These are phyloP conservation scores for Rutstroemia sp. DNA, from an alignment of 2,329 filamentous ascomycete species.

Conservation along the genomic window DNA sequence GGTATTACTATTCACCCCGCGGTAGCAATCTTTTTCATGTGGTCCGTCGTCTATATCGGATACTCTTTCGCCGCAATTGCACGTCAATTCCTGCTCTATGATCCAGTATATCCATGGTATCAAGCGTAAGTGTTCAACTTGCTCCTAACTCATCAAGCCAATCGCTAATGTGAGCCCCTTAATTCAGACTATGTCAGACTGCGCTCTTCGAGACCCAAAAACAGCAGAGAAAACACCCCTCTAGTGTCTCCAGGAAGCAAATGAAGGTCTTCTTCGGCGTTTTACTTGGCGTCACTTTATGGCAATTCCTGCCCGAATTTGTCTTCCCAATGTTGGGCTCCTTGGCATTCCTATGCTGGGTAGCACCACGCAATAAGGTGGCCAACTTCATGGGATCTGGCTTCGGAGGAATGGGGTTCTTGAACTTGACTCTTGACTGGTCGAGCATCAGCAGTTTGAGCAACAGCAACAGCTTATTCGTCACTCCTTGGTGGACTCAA, in stretches of 20 bases:
- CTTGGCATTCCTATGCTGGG: constrained; percentile 56
- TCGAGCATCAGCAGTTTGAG: constrained; percentile 45
- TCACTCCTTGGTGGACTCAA: constrained; percentile 53
- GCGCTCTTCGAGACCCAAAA: constrained; percentile 51
- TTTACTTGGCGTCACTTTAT: constrained; percentile 45
- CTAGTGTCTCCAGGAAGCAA: constrained; percentile 42
- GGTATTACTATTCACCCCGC: constrained; percentile 42
- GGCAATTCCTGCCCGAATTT: constrained; percentile 57
- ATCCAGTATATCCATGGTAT: constrained; percentile 48
- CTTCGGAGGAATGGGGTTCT: constrained; percentile 53
- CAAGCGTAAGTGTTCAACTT: constrained; percentile 7
- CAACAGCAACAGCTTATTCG: constrained; percentile 40
- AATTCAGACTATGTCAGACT: constrained; percentile 39
- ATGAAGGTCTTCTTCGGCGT: constrained; percentile 50
- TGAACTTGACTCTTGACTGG: constrained; percentile 54
- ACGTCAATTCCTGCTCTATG: constrained; percentile 49
- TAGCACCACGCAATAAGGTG: constrained; percentile 47
- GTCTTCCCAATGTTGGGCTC: constrained; percentile 53
- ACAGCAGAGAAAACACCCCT: constrained; percentile 43
- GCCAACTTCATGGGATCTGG: constrained; percentile 55
- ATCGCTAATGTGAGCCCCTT: background rate
- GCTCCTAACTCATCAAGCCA: too few species aligned
- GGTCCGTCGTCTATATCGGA: constrained; percentile 48
- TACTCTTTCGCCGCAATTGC: constrained; percentile 53
- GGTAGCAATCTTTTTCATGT: constrained; percentile 53